phyloP scores from a whole-genome alignment of 352 stramenopile genomes.

The Pythium chondricola region DNA sequence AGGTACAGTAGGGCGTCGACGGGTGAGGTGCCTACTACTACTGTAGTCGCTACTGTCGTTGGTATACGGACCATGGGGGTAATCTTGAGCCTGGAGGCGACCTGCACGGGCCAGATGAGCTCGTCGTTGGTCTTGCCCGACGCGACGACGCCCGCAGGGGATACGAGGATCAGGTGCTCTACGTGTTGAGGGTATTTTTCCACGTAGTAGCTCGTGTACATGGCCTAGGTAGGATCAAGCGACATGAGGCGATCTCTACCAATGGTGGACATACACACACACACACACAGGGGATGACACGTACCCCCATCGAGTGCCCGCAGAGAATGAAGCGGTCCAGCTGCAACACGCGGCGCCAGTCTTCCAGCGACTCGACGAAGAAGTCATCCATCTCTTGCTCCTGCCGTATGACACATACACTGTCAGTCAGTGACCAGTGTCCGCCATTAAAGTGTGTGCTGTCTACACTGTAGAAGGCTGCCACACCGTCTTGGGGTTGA shows the following conservation, averaged over 20 bases:
- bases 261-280: no score
- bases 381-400: slow-evolving; percentile 74
- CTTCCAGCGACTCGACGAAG: slow-evolving; percentile 73
- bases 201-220: slow-evolving; percentile 76
- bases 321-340: slow-evolving; percentile 75
- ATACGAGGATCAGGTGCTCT: slow-evolving; percentile 75
- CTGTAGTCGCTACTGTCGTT: no score
- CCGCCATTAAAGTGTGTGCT: background rate
- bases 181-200: slow-evolving; percentile 64
- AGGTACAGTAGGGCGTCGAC: no score
- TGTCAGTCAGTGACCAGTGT: background rate
- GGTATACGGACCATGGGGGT: slow-evolving; percentile 62
- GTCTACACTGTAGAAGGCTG: no score
- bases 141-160: slow-evolving; percentile 52
- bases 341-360: slow-evolving; percentile 59
- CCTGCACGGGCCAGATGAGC: slow-evolving; percentile 33
- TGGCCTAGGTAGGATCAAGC: slow-evolving; percentile 41
- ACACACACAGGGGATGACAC: no score
- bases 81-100: slow-evolving; percentile 36
- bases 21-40: no score
- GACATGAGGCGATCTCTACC: no score
- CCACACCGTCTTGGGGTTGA: slow-evolving; percentile 42
- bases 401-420: slow-evolving; percentile 9
- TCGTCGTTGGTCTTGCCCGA: slow-evolving; percentile 31
- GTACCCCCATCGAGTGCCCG: slow-evolving; percentile 76